A percentile compares a stretch with the other conserved stretches of the same genome.
phyloP scores from a whole-genome alignment of 2,329 filamentous ascomycete genomes.

The Beauveria rudraprayagi region DNA sequence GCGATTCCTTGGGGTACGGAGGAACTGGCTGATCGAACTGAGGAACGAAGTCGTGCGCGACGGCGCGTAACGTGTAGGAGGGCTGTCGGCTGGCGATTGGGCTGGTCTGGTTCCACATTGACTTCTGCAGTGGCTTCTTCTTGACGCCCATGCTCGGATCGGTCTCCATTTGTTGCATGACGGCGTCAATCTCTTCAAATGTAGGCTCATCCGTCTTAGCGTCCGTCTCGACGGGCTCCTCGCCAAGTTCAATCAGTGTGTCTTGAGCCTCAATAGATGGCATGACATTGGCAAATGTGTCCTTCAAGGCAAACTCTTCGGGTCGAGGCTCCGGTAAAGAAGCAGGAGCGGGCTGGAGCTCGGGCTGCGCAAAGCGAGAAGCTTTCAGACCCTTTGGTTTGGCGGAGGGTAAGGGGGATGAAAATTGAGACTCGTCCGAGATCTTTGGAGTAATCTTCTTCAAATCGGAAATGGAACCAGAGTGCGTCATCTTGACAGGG shows the following conservation, averaged over 20 bases:
- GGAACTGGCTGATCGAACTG: conserved; percentile 5
- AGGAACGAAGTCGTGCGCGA: conserved; percentile 3
- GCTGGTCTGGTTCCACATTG: conserved; percentile 39
- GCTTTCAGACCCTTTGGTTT: conserved; percentile 35
- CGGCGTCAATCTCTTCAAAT: conserved; percentile 82
- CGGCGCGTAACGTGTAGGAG: background rate
- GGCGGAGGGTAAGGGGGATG: conserved; percentile 34
- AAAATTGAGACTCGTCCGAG: conserved; percentile 38
- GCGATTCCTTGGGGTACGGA: conserved; percentile 16
- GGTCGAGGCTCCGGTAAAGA: conserved; percentile 17
- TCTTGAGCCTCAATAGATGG: conserved; percentile 11
- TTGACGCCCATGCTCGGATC: conserved; percentile 63
- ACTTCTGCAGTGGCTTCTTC: conserved; percentile 48
- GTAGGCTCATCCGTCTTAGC: conserved; percentile 35
- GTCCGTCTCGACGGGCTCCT: conserved; percentile 18
- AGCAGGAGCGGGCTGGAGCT: conserved; percentile 23
- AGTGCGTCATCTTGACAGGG: background rate
- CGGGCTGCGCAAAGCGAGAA: conserved; percentile 36
- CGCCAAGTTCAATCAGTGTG: conserved; percentile 16
- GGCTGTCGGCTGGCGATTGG: conserved; percentile 19
- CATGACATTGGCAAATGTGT: background rate
- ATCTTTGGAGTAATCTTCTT: conserved; percentile 9
- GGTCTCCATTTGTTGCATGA: conserved; percentile 76
- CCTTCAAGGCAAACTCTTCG: background rate
- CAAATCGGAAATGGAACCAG: background rate